A percentile compares a stretch with the other conserved stretches of the same genome.
phyloP scores from a whole-genome alignment of 106 monocot species.

The Vanilla planifolia region DNA sequence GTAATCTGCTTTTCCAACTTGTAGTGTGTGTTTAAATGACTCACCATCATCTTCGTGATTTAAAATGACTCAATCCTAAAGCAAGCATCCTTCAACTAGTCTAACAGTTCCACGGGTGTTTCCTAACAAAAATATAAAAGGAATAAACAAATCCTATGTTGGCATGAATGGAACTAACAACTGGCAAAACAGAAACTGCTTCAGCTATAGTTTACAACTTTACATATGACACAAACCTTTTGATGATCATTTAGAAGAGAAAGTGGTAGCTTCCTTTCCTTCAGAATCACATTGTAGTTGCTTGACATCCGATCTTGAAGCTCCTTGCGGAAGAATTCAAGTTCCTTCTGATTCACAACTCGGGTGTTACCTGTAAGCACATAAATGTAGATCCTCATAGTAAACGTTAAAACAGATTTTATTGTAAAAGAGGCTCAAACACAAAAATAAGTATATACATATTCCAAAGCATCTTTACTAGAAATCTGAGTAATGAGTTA shows the following conservation, averaged over 20 bases:
- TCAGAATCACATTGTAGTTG: constrained; percentile 80
- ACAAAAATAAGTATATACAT: background rate
- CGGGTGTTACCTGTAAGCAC: constrained; percentile 70
- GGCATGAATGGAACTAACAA: too few relatives aligned
- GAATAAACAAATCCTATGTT: background rate
- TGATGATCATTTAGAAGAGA: constrained; percentile 86
- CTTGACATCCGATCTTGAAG: constrained; percentile 52
- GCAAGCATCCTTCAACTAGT: background rate
- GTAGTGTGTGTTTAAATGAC: too few relatives aligned
- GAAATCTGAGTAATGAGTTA: background rate
- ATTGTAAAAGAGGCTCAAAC: background rate
- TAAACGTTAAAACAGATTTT: background rate
- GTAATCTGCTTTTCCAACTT: too few relatives aligned
- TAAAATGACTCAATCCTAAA: too few relatives aligned
- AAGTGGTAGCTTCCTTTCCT: constrained; percentile 79
- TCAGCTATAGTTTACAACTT: background rate
- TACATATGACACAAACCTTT: constrained; percentile 59
- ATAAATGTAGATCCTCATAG: background rate
- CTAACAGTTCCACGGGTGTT: background rate
- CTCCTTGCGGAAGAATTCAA: constrained; percentile 92
- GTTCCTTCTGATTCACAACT: constrained; percentile 83
- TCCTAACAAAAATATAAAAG: background rate
- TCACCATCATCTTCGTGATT: too few relatives aligned
- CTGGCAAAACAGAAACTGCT: background rate
- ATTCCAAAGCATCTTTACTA: background rate